Conservation (phyloP, 202 grass and related monocot genomes). For the Digitaria exilis region DNA sequence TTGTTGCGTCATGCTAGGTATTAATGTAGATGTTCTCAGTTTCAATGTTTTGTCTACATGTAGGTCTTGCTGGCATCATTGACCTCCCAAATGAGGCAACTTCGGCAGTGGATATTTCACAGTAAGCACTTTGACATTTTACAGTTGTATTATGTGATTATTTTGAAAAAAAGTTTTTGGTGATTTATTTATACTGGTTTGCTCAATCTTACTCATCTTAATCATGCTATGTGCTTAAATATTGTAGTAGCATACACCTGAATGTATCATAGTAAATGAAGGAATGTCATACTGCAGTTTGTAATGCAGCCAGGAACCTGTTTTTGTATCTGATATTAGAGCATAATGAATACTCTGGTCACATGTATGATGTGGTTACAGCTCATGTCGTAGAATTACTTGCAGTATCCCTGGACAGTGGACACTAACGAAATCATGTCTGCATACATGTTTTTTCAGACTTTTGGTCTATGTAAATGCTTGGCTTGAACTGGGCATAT, state of each 20-base stretch:
- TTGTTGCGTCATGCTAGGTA: background rate
- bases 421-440: constrained; percentile 4
- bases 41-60: constrained; percentile 26
- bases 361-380: background rate
- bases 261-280: constrained; percentile 19
- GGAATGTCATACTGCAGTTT: background rate
- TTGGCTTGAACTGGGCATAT: too few relatives aligned
- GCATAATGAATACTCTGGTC: background rate
- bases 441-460: background rate
- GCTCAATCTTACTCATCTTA: background rate
- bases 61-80: constrained; percentile 58
- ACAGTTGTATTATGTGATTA: background rate
- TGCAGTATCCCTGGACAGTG: background rate
- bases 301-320: constrained; percentile 1
- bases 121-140: constrained; percentile 45
- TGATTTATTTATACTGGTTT: background rate
- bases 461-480: constrained; percentile 5
- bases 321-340: constrained; percentile 2
- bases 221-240: background rate
- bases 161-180: background rate
- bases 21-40: constrained; percentile 7
- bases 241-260: background rate
- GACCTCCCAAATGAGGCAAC: constrained; percentile 50
- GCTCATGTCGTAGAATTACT: background rate
- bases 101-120: constrained; percentile 54